phyloP scores from a whole-genome alignment of 306 rosid genomes.

The Medicago ruthenica region DNA sequence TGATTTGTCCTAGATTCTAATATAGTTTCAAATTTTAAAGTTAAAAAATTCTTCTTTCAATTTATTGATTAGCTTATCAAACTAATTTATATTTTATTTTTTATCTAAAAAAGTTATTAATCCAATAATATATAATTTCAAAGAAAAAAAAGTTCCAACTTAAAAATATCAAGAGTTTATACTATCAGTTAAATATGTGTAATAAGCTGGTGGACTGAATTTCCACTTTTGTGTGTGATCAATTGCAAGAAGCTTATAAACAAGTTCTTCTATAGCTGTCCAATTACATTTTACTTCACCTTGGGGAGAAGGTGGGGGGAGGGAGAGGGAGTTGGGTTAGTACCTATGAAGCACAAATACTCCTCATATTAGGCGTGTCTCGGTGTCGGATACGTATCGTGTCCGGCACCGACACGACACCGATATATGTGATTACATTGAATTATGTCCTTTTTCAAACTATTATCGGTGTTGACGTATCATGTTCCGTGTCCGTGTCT shows the following conservation, averaged over 20 bases:
- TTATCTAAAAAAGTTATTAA: background rate
- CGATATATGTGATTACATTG: too few relatives aligned
- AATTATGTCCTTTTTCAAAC: too few relatives aligned
- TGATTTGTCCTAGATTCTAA: background rate
- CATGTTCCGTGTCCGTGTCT: too few relatives aligned
- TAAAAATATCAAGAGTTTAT: background rate
- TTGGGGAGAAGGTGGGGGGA: background rate
- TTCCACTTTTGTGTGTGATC: background rate
- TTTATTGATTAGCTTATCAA: background rate
- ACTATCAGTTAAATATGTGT: background rate
- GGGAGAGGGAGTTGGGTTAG: background rate
- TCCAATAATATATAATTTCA: background rate
- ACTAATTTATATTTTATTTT: background rate
- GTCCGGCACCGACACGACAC: too few relatives aligned
- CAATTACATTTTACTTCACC: conserved; percentile 18
- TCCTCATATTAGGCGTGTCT: too few relatives aligned
- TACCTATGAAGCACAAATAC: background rate
- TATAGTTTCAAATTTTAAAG: background rate
- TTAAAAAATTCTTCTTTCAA: background rate
- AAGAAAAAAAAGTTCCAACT: conserved; percentile 5
- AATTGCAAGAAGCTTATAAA: background rate
- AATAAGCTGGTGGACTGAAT: background rate
- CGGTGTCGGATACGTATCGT: too few relatives aligned
- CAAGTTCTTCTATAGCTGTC: conserved; percentile 7
- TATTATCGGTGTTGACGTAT: too few relatives aligned